Evolutionary conservation across 1,139 yeast species (phyloP).

Genomic region (Wickerhamomyces sp.): DNA sequence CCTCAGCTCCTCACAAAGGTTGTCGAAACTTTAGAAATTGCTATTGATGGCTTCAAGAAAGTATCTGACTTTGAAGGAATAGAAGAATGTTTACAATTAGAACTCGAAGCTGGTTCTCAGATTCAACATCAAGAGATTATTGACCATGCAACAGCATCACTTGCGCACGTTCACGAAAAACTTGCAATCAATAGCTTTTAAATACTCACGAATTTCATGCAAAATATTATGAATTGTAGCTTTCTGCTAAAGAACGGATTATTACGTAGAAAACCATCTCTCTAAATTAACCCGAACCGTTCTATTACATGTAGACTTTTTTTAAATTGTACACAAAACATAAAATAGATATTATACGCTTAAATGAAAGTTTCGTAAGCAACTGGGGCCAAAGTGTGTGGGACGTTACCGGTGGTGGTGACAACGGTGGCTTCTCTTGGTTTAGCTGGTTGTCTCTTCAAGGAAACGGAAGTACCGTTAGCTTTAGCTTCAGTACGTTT

Average conservation of each 20-base stretch:
- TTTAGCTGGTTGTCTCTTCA: slow-evolving; percentile 97
- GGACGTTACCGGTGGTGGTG: slow-evolving; percentile 71
- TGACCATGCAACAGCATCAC: slow-evolving; percentile 32
- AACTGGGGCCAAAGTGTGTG: slow-evolving; percentile 98
- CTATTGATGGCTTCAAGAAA: slow-evolving; percentile 41
- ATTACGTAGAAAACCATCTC: background rate
- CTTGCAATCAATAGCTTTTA: slow-evolving; percentile 4
- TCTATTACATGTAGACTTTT: slow-evolving; percentile 5
- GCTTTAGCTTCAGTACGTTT: slow-evolving; percentile 93
- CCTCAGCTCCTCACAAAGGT: slow-evolving; percentile 18
- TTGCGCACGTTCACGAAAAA: slow-evolving; percentile 26
- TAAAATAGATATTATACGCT: slow-evolving; percentile 26
- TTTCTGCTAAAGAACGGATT: no score
- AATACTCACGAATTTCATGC: no score
- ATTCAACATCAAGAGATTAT: slow-evolving; percentile 27
- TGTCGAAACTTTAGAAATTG: slow-evolving; percentile 33
- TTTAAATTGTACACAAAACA: slow-evolving; percentile 18
- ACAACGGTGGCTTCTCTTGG: slow-evolving; percentile 93
- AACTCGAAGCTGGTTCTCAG: slow-evolving; percentile 23
- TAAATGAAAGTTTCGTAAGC: slow-evolving; percentile 99
- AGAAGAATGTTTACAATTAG: slow-evolving; percentile 27
- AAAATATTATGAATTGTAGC: no score
- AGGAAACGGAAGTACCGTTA: slow-evolving; percentile 82
- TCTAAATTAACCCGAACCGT: background rate
- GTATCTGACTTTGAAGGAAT: slow-evolving; percentile 33